phyloP scores from a whole-genome alignment of 176 grass and related monocot species.

The Zoysia japonica region DNA sequence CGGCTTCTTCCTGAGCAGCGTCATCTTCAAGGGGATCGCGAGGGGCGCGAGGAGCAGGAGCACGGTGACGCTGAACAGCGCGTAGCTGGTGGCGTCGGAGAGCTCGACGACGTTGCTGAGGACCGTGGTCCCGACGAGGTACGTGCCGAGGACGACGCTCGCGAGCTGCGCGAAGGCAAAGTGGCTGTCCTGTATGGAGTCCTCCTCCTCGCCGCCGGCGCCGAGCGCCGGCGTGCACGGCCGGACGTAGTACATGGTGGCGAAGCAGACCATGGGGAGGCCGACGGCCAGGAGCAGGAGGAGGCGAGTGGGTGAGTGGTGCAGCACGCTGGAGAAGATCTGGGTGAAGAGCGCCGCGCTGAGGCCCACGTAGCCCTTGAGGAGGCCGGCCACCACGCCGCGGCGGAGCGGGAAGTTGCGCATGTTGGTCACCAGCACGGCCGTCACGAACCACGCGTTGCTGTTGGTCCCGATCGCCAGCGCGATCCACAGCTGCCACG shows the following conservation, averaged over 20 bases:
- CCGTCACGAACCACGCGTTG: constrained; percentile 65
- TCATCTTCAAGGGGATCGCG: constrained; percentile 72
- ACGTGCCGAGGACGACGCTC: constrained; percentile 50
- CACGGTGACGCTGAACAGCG: constrained; percentile 44
- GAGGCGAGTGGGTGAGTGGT: constrained; percentile 44
- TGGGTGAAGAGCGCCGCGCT: constrained; percentile 64
- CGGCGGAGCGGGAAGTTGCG: constrained; percentile 69
- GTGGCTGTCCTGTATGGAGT: constrained; percentile 45
- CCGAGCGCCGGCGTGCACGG: constrained; percentile 51
- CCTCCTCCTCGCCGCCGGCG: constrained; percentile 42
- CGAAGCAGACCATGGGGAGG: constrained; percentile 49
- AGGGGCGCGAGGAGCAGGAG: constrained; percentile 63
- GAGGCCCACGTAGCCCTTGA: constrained; percentile 66
- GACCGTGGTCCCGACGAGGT: constrained; percentile 53
- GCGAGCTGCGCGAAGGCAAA: constrained; percentile 63
- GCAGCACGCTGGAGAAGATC: constrained; percentile 59
- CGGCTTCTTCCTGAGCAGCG: constrained; percentile 34
- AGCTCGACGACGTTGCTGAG: constrained; percentile 35
- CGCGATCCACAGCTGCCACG: constrained; percentile 56
- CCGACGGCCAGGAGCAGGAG: constrained; percentile 60
- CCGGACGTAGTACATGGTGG: constrained; percentile 63
- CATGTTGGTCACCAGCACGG: constrained; percentile 76
- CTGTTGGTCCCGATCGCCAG: constrained; percentile 62
- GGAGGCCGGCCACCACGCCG: constrained; percentile 65
- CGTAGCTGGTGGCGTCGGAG: constrained; percentile 31